A percentile compares a stretch with the other conserved stretches of the same genome.
Evolutionary conservation across 192 early-diverging fungal species (phyloP).

Genomic region (Coemansia reversa): DNA sequence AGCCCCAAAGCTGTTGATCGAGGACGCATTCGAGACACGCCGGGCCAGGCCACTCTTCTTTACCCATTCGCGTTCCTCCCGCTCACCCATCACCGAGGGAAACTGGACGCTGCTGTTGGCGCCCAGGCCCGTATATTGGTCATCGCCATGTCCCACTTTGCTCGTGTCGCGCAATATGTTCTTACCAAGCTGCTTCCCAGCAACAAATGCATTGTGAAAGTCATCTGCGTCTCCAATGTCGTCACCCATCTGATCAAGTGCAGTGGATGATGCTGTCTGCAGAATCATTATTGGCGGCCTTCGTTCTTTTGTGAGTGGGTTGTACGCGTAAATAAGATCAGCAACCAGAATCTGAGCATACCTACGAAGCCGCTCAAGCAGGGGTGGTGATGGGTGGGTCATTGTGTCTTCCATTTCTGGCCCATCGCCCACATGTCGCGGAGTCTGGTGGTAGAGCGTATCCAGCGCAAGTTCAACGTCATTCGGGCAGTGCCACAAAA

Average conservation of each 20-base stretch:
- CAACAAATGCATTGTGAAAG: conserved; percentile 20
- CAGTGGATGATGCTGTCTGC: conserved; percentile 49
- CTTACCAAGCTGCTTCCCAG: conserved; percentile 31
- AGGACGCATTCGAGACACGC: conserved; percentile 18
- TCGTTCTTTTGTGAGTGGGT: conserved; percentile 25
- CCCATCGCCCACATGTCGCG: neutral
- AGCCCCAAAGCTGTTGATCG: conserved; percentile 19
- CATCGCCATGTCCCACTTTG: conserved; percentile 8
- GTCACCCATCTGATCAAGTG: conserved; percentile 46
- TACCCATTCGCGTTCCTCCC: conserved; percentile 42
- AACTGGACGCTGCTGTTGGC: conserved; percentile 15
- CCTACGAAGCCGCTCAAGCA: conserved; percentile 3
- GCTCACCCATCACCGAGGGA: conserved; percentile 37
- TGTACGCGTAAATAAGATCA: conserved; percentile 35
- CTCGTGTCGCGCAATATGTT: conserved; percentile 17
- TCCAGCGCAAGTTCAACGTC: conserved; percentile 50
- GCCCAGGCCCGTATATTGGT: conserved; percentile 39
- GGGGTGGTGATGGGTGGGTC: neutral
- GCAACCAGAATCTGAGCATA: conserved; percentile 18
- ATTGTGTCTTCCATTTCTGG: neutral
- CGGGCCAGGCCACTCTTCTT: conserved; percentile 4
- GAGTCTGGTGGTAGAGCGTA: conserved; percentile 25
- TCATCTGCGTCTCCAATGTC: conserved; percentile 11
- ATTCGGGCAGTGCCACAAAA: conserved; percentile 52
- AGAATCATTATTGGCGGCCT: conserved; percentile 40